Evolutionary conservation across 768 basidiomycete genomes (phyloP), one percentile per base, ranked within the genome.

Genomic region (Kwoniella shandongensis): DNA sequence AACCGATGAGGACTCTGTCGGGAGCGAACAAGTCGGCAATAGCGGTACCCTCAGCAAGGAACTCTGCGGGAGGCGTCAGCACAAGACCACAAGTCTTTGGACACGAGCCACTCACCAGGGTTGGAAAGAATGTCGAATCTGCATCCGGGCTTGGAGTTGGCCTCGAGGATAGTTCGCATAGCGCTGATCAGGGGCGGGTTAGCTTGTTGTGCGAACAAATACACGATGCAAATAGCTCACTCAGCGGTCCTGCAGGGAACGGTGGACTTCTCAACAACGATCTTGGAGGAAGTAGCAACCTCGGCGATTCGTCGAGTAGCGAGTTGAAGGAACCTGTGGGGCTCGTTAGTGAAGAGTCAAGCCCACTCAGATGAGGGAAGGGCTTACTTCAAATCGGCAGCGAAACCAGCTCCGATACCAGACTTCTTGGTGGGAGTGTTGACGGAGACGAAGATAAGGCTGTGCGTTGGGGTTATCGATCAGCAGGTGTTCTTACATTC

Each of bases 351-450:
- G 30, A 8, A 32, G 18, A 13, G 7, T 27, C 25, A 26, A 39
- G 20, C 26, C 20, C 30, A 13, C 41, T 47, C 44, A 23, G 13
- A 12, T 48, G 29, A 59, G 58, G 51, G 36, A 47, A 60, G 51
- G 59, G 80, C 88, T 67, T 68, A 97, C 94, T 96, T 96, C 74
- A 99, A 86, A 80, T 99, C 96, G 59, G 96, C 96, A 57, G 94
- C 94, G 79, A 88, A 96, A 56, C 96, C 96, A 60, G 93, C 93
- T 70, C 96, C 96, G 46, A 99, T 88, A 78, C 94, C 94, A 46
- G 83, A 84, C 83, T 96, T 97, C 83, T 99, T 99, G 52, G 96
- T 99, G 18, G 96, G 96, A 8, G 96, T 98, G 80, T 98, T 98
- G 70, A 98, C 94, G 55, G 88, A 89, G 74, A 98, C 94, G 76